Conservation (phyloP, 2,329 filamentous ascomycete species). For the Xylaria sp. region DNA sequence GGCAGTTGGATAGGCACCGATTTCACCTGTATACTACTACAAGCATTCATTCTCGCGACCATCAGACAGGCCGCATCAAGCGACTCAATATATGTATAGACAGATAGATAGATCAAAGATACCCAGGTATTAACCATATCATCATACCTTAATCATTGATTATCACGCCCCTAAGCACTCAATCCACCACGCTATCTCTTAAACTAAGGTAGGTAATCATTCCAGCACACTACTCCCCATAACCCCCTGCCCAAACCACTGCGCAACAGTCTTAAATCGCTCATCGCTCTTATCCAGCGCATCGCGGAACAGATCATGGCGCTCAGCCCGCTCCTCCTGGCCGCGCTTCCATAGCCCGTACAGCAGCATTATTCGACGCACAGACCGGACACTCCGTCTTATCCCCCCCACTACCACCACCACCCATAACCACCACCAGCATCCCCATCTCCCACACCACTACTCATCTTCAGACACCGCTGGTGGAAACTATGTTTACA, state of each 20-base stretch:
- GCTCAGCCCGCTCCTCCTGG: constrained; percentile 83
- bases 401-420: constrained; percentile 49
- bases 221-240: constrained; percentile 58
- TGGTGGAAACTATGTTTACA: constrained; percentile 98
- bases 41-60: no score
- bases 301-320: constrained; percentile 87
- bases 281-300: constrained; percentile 78
- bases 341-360: constrained; percentile 84
- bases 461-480: constrained; percentile 71
- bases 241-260: constrained; percentile 94
- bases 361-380: constrained; percentile 81
- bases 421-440: no score
- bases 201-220: constrained; percentile 5
- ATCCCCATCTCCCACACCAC: no score
- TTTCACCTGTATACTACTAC: background rate
- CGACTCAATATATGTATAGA: background rate
- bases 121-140: constrained; percentile 1
- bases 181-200: constrained; percentile 4
- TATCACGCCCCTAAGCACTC: no score
- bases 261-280: constrained; percentile 86
- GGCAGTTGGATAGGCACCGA: background rate
- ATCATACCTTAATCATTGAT: no score
- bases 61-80: no score
- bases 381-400: constrained; percentile 87
- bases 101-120: constrained; percentile 13